Evolutionary conservation across 148 eudicot genomes (phyloP).

Genomic region (Amaranthus hypochondriacus): DNA sequence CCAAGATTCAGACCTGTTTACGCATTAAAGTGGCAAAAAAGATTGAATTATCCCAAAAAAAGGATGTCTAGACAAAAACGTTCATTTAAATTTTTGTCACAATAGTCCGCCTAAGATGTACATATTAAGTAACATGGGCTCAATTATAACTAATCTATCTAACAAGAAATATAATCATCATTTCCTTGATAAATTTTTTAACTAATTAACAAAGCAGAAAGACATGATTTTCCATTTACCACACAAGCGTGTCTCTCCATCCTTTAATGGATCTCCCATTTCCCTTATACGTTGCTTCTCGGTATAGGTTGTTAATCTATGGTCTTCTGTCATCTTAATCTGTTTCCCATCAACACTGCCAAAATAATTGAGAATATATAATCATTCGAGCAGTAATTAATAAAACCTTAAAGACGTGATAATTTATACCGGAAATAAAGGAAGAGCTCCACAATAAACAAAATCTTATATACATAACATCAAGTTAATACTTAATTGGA

Average conservation of each 20-base stretch:
- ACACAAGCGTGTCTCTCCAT: slow-evolving; percentile 90
- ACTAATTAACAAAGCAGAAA: neutral
- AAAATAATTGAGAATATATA: slow-evolving; percentile 6
- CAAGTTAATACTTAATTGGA: too few species aligned
- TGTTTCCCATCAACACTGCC: slow-evolving; percentile 72
- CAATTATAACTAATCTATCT: neutral
- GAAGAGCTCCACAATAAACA: slow-evolving; percentile 2
- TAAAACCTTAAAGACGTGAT: neutral
- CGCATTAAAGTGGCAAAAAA: neutral
- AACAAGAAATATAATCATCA: neutral
- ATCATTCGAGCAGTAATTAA: neutral
- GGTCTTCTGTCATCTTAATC: slow-evolving; percentile 91
- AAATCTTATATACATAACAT: neutral
- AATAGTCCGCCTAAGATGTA: neutral
- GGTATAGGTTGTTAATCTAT: slow-evolving; percentile 67
- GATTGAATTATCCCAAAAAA: neutral
- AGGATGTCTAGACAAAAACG: neutral
- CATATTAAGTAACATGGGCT: neutral
- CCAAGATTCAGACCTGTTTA: slow-evolving; percentile 78
- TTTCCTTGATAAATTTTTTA: too few species aligned
- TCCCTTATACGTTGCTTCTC: slow-evolving; percentile 81
- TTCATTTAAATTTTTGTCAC: too few species aligned
- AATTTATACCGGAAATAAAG: neutral
- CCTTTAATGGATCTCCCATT: slow-evolving; percentile 74
- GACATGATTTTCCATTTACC: slow-evolving; percentile 35